A percentile compares a stretch with the other conserved stretches of the same genome.
Conservation (phyloP, 2,329 filamentous ascomycete genomes). For the Fusarium siculi region DNA sequence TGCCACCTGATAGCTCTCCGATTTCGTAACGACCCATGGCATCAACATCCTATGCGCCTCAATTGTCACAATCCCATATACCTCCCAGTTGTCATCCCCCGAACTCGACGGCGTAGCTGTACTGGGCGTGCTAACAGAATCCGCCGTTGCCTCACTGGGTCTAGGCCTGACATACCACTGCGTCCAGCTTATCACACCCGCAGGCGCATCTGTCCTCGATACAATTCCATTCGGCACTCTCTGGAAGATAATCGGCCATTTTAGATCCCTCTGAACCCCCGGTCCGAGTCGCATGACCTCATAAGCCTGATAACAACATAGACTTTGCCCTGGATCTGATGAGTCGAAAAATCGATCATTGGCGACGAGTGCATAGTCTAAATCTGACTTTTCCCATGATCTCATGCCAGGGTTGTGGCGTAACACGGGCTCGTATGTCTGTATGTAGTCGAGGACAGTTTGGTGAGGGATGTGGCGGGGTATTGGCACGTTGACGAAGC, state of each 20-base stretch:
- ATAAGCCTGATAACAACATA: slow-evolving; percentile 47
- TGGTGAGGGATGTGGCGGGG: slow-evolving; percentile 50
- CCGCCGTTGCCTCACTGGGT: not conserved
- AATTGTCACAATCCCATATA: slow-evolving; percentile 45
- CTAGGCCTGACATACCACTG: slow-evolving; percentile 44
- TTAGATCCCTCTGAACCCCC: slow-evolving; percentile 52
- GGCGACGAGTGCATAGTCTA: slow-evolving; percentile 46
- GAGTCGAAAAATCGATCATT: slow-evolving; percentile 55
- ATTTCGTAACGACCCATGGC: slow-evolving; percentile 44
- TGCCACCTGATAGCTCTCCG: slow-evolving; percentile 10
- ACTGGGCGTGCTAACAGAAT: slow-evolving; percentile 30
- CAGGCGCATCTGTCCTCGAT: slow-evolving; percentile 53
- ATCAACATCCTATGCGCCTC: slow-evolving; percentile 48
- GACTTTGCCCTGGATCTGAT: slow-evolving; percentile 40
- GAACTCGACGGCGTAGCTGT: slow-evolving; percentile 20
- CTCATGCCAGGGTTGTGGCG: slow-evolving; percentile 52
- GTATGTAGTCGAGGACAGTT: slow-evolving; percentile 51
- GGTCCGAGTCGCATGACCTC: slow-evolving; percentile 51
- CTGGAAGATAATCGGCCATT: slow-evolving; percentile 57
- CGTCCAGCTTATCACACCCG: slow-evolving; percentile 56
- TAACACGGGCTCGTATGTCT: slow-evolving; percentile 54
- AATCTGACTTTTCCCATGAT: slow-evolving; percentile 47
- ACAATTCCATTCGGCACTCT: slow-evolving; percentile 53
- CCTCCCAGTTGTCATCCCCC: slow-evolving; percentile 42
- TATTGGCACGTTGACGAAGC: slow-evolving; percentile 54